Evolutionary conservation across 768 basidiomycete genomes (phyloP).

Genomic region (Trametes sanguinea): DNA sequence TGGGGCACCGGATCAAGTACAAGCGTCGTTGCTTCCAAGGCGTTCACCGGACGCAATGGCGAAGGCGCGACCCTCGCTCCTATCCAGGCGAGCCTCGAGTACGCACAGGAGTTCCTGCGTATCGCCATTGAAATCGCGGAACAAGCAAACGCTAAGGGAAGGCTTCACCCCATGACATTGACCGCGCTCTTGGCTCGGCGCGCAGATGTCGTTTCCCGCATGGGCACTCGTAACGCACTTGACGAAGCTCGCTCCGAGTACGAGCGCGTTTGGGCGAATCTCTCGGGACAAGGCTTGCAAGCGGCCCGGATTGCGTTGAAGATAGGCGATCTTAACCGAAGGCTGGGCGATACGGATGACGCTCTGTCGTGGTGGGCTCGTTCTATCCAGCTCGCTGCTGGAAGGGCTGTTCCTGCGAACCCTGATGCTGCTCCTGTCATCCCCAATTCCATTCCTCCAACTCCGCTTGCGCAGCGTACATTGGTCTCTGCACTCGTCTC

Average conservation of each 20-base stretch:
- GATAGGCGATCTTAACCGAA: conserved; percentile 64
- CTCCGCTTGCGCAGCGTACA: conserved; percentile 65
- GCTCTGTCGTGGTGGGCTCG: conserved; percentile 72
- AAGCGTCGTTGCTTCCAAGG: conserved; percentile 41
- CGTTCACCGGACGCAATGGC: conserved; percentile 36
- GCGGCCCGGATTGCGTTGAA: conserved; percentile 62
- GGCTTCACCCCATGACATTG: conserved; percentile 52
- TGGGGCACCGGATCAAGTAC: conserved; percentile 55
- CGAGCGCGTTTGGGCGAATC: conserved; percentile 56
- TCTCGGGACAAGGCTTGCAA: conserved; percentile 41
- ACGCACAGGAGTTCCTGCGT: conserved; percentile 54
- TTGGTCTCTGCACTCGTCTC: conserved; percentile 64
- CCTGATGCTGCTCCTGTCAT: conserved; percentile 29
- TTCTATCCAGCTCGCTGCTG: conserved; percentile 50
- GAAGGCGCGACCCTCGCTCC: conserved; percentile 41
- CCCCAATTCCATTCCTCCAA: conserved; percentile 47
- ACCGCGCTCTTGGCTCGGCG: conserved; percentile 56
- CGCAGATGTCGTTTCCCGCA: conserved; percentile 59
- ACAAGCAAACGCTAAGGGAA: conserved; percentile 38
- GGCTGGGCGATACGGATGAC: conserved; percentile 52
- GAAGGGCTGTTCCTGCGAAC: conserved; percentile 28
- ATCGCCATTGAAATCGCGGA: conserved; percentile 51
- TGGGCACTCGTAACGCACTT: conserved; percentile 53
- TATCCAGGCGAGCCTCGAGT: conserved; percentile 57
- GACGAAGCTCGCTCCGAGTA: conserved; percentile 58